Evolutionary conservation across 2,329 filamentous ascomycete genomes (phyloP).

Genomic region (Cadophora luteo-olivacea): DNA sequence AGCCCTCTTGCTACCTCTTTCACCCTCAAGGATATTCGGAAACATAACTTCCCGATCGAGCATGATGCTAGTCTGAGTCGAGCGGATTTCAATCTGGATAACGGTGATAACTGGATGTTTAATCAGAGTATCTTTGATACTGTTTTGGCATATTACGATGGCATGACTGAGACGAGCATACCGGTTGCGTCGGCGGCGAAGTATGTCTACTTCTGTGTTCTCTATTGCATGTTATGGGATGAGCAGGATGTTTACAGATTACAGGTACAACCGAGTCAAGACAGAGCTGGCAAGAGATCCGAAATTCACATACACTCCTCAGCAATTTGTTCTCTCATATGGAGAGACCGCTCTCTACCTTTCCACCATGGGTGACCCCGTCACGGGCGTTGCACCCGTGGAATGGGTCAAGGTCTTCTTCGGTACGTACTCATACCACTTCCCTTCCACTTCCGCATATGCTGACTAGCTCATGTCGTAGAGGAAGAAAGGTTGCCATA

Average conservation of each 20-base stretch:
- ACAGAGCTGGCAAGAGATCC: conserved; percentile 41
- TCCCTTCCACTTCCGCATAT: too few species aligned
- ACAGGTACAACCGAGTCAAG: conserved; percentile 41
- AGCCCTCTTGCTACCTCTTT: conserved; percentile 35
- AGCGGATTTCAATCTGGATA: conserved; percentile 42
- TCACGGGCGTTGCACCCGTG: conserved; percentile 43
- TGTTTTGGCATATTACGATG: conserved; percentile 39
- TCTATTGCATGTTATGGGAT: not conserved
- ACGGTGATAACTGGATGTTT: conserved; percentile 46
- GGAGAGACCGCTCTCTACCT: conserved; percentile 49
- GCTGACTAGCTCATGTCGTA: conserved; percentile 6
- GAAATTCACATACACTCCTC: conserved; percentile 45
- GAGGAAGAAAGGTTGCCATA: conserved; percentile 48
- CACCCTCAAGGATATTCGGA: conserved; percentile 34
- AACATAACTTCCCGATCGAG: conserved; percentile 47
- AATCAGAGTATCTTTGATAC: conserved; percentile 44
- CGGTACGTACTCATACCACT: conserved; percentile 12
- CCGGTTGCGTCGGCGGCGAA: conserved; percentile 41
- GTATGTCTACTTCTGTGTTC: conserved; percentile 2
- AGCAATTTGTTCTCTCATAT: conserved; percentile 46
- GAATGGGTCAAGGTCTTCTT: conserved; percentile 47
- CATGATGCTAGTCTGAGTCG: conserved; percentile 47
- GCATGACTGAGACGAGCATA: conserved; percentile 40
- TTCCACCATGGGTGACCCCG: conserved; percentile 45
- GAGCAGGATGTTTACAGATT: not conserved